phyloP scores from a whole-genome alignment of 2,329 filamentous ascomycete species.

The Epichloe hybrida region DNA sequence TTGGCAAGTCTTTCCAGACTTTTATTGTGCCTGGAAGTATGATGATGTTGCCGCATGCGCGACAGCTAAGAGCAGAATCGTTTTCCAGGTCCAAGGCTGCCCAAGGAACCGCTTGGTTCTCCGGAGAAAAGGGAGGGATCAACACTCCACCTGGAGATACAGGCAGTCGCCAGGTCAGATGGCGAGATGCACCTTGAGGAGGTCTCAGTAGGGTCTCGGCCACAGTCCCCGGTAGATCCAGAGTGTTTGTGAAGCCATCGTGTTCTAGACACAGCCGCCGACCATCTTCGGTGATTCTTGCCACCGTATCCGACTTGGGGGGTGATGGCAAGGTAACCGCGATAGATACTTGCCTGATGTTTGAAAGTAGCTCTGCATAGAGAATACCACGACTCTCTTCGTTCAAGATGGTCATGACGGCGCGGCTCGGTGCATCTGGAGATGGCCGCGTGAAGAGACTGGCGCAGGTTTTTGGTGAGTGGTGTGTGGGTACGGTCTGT shows the following conservation, averaged over 20 bases:
- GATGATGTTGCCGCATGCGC: constrained; percentile 24
- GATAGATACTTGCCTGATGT: constrained; percentile 51
- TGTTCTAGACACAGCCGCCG: constrained; percentile 34
- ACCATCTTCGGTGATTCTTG: constrained; percentile 31
- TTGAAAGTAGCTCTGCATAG: constrained; percentile 52
- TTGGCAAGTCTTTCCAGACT: constrained; percentile 84
- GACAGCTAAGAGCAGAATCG: constrained; percentile 29
- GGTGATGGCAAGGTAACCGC: constrained; percentile 36
- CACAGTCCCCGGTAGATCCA: constrained; percentile 32
- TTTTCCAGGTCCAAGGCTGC: constrained; percentile 33
- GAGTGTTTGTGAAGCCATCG: constrained; percentile 18
- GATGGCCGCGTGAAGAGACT: neutral
- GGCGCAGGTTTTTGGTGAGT: neutral
- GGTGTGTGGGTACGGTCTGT: neutral
- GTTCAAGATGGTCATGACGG: neutral
- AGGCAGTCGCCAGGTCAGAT: constrained; percentile 43
- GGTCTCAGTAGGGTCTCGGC: constrained; percentile 24
- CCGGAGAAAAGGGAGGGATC: constrained; percentile 16
- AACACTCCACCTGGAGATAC: constrained; percentile 14
- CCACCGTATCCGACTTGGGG: constrained; percentile 27
- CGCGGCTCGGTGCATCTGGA: neutral
- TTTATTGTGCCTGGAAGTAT: constrained; percentile 26
- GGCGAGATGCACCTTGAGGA: constrained; percentile 16
- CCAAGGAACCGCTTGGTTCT: constrained; percentile 38
- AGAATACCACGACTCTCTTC: constrained; percentile 21